Conservation (phyloP, 805 yeast genomes). For the Metschnikowia continentalis region DNA sequence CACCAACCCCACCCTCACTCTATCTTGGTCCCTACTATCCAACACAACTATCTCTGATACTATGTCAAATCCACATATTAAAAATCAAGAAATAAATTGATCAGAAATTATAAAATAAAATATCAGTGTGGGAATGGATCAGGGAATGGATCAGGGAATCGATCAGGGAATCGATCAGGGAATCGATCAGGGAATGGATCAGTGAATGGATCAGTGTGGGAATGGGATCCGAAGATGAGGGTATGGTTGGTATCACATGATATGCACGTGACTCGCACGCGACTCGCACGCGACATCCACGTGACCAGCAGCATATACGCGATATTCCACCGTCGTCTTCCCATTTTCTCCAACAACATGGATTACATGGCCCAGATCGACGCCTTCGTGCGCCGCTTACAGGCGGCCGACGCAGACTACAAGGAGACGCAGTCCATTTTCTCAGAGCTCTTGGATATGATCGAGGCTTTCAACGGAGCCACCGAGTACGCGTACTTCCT, state of each 20-base stretch:
- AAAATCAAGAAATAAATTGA: too few relatives aligned
- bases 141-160: too few relatives aligned
- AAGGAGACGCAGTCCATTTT: slow-evolving; percentile 63
- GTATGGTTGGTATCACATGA: background rate
- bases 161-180: too few relatives aligned
- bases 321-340: background rate
- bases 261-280: background rate
- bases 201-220: too few relatives aligned
- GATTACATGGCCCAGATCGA: slow-evolving; percentile 57
- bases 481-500: slow-evolving; percentile 79
- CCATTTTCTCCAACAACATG: slow-evolving; percentile 24
- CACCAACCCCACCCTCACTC: too few relatives aligned
- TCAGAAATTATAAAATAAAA: too few relatives aligned
- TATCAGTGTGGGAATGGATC: too few relatives aligned
- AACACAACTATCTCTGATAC: too few relatives aligned
- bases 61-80: too few relatives aligned
- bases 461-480: slow-evolving; percentile 78
- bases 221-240: too few relatives aligned
- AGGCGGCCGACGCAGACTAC: slow-evolving; percentile 49
- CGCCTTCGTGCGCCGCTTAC: slow-evolving; percentile 61
- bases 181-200: too few relatives aligned
- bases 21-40: too few relatives aligned
- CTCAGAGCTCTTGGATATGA: slow-evolving; percentile 79
- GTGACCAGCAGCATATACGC: slow-evolving; percentile 9
- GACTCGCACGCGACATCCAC: background rate